Percentiles rank a stretch among this genome's conserved stretches.
Evolutionary conservation across 768 basidiomycete species (phyloP).

Genomic region (Lepiota brunneoincarnata): DNA sequence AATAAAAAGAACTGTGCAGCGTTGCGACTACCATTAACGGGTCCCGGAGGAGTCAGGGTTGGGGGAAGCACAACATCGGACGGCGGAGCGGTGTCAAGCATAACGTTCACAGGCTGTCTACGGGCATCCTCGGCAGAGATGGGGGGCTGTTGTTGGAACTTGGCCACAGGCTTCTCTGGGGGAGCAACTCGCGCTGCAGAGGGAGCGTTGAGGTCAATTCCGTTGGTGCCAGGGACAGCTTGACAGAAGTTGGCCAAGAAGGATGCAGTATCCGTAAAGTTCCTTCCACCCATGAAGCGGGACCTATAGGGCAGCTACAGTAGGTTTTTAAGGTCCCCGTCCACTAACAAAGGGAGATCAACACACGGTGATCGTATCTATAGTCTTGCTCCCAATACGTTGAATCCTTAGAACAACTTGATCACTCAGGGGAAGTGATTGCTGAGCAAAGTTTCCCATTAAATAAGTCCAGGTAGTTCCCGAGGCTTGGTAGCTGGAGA

Average conservation of each 20-base stretch:
- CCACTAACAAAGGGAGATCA: background rate
- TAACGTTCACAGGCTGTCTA: slow-evolving; percentile 43
- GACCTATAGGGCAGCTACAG: slow-evolving; percentile 56
- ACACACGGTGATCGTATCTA: slow-evolving; percentile 43
- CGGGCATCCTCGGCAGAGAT: slow-evolving; percentile 27
- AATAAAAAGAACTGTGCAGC: slow-evolving; percentile 55
- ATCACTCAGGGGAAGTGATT: slow-evolving; percentile 45
- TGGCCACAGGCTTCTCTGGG: slow-evolving; percentile 26
- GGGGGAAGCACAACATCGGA: slow-evolving; percentile 43
- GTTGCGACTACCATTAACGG: slow-evolving; percentile 44
- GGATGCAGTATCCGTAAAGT: slow-evolving; percentile 48
- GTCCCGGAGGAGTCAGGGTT: slow-evolving; percentile 31
- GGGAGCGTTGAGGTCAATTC: slow-evolving; percentile 31
- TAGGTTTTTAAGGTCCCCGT: background rate
- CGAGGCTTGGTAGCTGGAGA: slow-evolving; percentile 34
- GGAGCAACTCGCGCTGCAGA: slow-evolving; percentile 6
- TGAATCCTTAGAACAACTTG: slow-evolving; percentile 40
- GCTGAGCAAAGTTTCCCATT: slow-evolving; percentile 52
- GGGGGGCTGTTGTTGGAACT: slow-evolving; percentile 39
- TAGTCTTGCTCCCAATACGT: slow-evolving; percentile 31
- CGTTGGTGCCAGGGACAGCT: slow-evolving; percentile 49
- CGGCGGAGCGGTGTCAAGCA: slow-evolving; percentile 45
- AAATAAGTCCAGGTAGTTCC: slow-evolving; percentile 34
- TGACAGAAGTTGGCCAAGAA: slow-evolving; percentile 55
- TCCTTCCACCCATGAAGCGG: slow-evolving; percentile 38